phyloP scores from a whole-genome alignment of 2,329 filamentous ascomycete genomes.

The Thielaviopsis punctulata region DNA sequence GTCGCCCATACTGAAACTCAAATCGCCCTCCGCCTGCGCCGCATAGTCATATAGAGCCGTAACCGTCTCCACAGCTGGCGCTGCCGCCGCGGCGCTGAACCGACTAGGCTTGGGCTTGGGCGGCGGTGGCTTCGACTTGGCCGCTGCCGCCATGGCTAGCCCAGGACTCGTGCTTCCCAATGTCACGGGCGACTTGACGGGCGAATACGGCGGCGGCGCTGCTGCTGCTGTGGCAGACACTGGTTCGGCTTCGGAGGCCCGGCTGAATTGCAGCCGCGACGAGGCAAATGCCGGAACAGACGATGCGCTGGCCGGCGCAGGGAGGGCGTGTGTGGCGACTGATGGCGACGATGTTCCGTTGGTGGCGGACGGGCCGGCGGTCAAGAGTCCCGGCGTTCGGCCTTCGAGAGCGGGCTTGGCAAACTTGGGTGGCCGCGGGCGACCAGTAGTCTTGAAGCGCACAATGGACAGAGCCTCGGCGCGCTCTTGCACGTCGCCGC shows the following conservation, averaged over 20 bases:
- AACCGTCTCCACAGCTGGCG: conserved; percentile 53
- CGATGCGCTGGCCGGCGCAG: conserved; percentile 17
- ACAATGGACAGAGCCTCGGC: conserved; percentile 74
- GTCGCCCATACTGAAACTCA: conserved; percentile 80
- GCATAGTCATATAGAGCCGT: conserved; percentile 94
- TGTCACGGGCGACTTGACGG: conserved; percentile 17
- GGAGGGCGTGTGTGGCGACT: conserved; percentile 13
- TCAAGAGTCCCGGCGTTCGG: conserved; percentile 34
- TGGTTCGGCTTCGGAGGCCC: conserved; percentile 23
- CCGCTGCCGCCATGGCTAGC: conserved; percentile 32
- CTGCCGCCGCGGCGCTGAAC: conserved; percentile 40
- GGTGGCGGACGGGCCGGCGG: conserved; percentile 25
- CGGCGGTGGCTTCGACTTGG: conserved; percentile 53
- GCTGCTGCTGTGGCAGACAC: no score
- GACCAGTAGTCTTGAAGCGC: conserved; percentile 79
- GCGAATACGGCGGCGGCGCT: conserved; percentile 57
- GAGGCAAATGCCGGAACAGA: conserved; percentile 5
- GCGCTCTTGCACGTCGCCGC: conserved; percentile 69
- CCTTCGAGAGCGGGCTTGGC: conserved; percentile 34
- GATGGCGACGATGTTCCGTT: conserved; percentile 11
- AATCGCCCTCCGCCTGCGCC: conserved; percentile 82
- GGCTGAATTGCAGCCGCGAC: conserved; percentile 18
- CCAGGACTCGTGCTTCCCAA: conserved; percentile 19
- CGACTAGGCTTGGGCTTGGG: conserved; percentile 63
- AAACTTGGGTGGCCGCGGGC: conserved; percentile 42